Conservation (phyloP, 2,329 filamentous ascomycete species). For the Claviceps lovelessii region DNA sequence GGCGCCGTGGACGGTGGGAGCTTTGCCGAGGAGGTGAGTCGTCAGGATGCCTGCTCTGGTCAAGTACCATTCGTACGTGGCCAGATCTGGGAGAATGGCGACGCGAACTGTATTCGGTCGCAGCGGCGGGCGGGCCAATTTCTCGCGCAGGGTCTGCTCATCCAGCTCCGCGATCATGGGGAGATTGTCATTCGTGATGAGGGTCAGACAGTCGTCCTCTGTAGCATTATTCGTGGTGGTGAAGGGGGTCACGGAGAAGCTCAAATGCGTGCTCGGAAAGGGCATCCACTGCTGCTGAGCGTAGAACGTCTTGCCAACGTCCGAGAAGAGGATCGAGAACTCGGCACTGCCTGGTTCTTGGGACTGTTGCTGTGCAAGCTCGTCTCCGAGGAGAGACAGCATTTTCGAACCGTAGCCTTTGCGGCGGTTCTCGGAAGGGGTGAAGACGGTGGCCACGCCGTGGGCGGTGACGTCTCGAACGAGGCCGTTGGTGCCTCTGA, state of each 20-base stretch:
- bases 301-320: conserved; percentile 77
- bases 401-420: conserved; percentile 66
- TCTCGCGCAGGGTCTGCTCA: conserved; percentile 43
- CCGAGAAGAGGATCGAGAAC: conserved; percentile 74
- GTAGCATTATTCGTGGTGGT: conserved; percentile 11
- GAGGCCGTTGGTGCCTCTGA: conserved; percentile 22
- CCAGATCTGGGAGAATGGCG: conserved; percentile 19
- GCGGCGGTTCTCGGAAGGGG: conserved; percentile 49
- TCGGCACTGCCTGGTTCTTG: conserved; percentile 21
- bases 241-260: conserved; percentile 28
- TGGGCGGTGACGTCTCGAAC: conserved; percentile 46
- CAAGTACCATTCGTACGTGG: conserved; percentile 42
- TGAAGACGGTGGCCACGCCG: conserved; percentile 72
- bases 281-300: conserved; percentile 61
- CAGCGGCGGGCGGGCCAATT: conserved; percentile 24
- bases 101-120: conserved; percentile 17
- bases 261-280: conserved; percentile 59
- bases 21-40: conserved; percentile 41
- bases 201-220: conserved; percentile 13
- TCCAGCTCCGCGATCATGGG: conserved; percentile 48
- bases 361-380: conserved; percentile 18
- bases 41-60: conserved; percentile 69
- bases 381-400: conserved; percentile 47
- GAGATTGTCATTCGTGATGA: conserved; percentile 47
- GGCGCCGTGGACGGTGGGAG: conserved; percentile 54